These are phyloP conservation scores for Ophiosphaerella korrae DNA, from an alignment of 2,329 filamentous ascomycete genomes.

Conservation along the genomic window DNA sequence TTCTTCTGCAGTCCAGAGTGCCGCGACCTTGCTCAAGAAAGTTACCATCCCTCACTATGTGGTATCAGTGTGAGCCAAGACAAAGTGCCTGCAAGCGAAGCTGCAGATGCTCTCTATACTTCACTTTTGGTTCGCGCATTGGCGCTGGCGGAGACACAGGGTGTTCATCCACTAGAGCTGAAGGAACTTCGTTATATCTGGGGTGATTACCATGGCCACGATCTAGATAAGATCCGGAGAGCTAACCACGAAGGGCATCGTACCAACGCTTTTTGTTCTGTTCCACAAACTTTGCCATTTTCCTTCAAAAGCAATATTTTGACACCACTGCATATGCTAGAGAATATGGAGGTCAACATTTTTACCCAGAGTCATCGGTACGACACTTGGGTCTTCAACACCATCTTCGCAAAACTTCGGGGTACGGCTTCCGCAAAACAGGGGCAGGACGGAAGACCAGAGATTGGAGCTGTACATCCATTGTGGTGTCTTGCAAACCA, in stretches of 20 bases:
- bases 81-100: slow-evolving; percentile 61
- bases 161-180: slow-evolving; percentile 63
- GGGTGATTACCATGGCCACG: slow-evolving; percentile 61
- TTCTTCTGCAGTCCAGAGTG: slow-evolving; percentile 66
- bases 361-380: slow-evolving; percentile 62
- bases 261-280: slow-evolving; percentile 25
- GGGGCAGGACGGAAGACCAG: slow-evolving; percentile 75
- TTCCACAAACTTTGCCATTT: slow-evolving; percentile 71
- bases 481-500: slow-evolving; percentile 98
- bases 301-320: slow-evolving; percentile 78
- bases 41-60: slow-evolving; percentile 65
- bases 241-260: slow-evolving; percentile 15
- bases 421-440: slow-evolving; percentile 83
- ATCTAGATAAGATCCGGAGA: slow-evolving; percentile 30
- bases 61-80: slow-evolving; percentile 59
- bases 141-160: slow-evolving; percentile 65
- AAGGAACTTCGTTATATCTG: slow-evolving; percentile 68
- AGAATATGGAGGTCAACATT: slow-evolving; percentile 84
- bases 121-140: slow-evolving; percentile 63
- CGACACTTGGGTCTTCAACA: slow-evolving; percentile 87
- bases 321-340: slow-evolving; percentile 75
- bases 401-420: slow-evolving; percentile 88
- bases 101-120: slow-evolving; percentile 65
- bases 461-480: slow-evolving; percentile 91
- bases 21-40: slow-evolving; percentile 58